phyloP scores from a whole-genome alignment of 805 yeast species.

The Saccharomycopsis fermentans region DNA sequence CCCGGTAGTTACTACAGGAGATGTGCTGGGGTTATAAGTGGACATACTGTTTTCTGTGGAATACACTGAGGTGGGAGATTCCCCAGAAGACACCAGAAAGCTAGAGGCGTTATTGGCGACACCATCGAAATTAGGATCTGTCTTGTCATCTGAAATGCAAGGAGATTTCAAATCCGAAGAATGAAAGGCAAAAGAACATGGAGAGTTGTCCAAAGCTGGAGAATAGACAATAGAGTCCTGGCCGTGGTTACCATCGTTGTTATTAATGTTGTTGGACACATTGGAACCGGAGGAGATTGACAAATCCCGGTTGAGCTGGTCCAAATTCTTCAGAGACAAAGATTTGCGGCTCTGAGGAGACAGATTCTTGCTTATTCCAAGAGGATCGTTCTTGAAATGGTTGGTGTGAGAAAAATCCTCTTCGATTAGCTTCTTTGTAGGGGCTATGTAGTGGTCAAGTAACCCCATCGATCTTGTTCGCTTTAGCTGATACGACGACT shows the following conservation, averaged over 20 bases:
- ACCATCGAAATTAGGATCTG: background rate
- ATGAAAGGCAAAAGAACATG: background rate
- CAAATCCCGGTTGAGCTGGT: constrained; percentile 4
- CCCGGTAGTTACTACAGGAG: constrained; percentile 22
- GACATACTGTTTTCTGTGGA: constrained; percentile 4
- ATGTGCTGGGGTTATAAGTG: constrained; percentile 4
- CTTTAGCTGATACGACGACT: constrained; percentile 62
- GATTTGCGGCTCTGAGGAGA: constrained; percentile 3
- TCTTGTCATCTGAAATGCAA: background rate
- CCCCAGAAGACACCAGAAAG: constrained; percentile 2
- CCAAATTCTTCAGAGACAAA: constrained; percentile 6
- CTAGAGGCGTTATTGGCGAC: background rate
- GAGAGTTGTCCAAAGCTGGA: constrained; percentile 10
- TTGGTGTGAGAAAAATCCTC: constrained; percentile 22
- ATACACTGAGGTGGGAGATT: constrained; percentile 7
- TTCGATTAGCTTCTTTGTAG: constrained; percentile 31
- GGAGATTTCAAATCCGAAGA: background rate
- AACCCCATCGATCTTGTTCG: constrained; percentile 78
- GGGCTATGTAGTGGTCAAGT: constrained; percentile 57
- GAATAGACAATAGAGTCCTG: constrained; percentile 20
- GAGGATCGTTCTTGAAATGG: constrained; percentile 16
- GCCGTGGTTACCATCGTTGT: constrained; percentile 7
- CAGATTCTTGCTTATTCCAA: constrained; percentile 14
- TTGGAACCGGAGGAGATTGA: constrained; percentile 19
- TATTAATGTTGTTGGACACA: constrained; percentile 8